phyloP scores from a whole-genome alignment of 176 grass and related monocot genomes.

The Elymus sibiricus region DNA sequence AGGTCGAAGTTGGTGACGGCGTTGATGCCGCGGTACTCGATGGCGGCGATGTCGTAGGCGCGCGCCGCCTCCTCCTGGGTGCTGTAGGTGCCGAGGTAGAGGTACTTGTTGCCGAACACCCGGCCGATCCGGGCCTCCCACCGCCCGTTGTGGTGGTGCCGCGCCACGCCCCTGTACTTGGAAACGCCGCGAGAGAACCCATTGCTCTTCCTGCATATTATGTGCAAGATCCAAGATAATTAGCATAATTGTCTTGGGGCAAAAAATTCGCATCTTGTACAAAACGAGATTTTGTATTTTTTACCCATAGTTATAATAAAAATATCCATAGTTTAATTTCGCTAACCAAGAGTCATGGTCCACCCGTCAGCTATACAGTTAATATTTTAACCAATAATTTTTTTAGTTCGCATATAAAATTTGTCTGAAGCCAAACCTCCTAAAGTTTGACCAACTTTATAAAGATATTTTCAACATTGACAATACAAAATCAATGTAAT shows the following conservation, averaged over 20 bases:
- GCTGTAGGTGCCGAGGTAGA: slow-evolving; percentile 72
- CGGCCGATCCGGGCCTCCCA: slow-evolving; percentile 70
- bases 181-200: slow-evolving; percentile 73
- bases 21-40: slow-evolving; percentile 76
- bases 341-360: too few relatives aligned
- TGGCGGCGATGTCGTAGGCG: slow-evolving; percentile 78
- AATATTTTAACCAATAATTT: too few relatives aligned
- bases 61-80: slow-evolving; percentile 68
- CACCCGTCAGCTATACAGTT: too few relatives aligned
- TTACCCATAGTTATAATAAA: too few relatives aligned
- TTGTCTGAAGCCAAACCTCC: too few relatives aligned
- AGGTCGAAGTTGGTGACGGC: slow-evolving; percentile 83
- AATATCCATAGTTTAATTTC: too few relatives aligned
- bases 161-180: slow-evolving; percentile 74
- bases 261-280: too few relatives aligned
- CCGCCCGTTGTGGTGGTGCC: slow-evolving; percentile 72
- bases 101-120: slow-evolving; percentile 80
- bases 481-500: too few relatives aligned
- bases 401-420: too few relatives aligned
- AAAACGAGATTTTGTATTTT: too few relatives aligned
- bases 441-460: too few relatives aligned
- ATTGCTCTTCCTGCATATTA: slow-evolving; percentile 58
- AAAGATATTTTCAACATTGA: too few relatives aligned
- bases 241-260: background rate
- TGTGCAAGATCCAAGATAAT: background rate